These are phyloP conservation scores for maize (Zea mays) DNA, from an alignment of 176 grass and related monocot genomes.

Conservation along the genomic window Zm-B73-REFERENCE-NAM-5.0 NC_050096.1:297138001-297138500, in stretches of 20 bases:
- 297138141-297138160: slow-evolving; percentile 10
- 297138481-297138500: neutral
- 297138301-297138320: slow-evolving; percentile 82
- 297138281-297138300: slow-evolving; percentile 93
- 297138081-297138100: no score
- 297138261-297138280: slow-evolving; percentile 80
- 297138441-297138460: neutral
- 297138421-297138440: neutral
- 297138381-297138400: neutral
- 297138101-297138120: no score
- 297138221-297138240: slow-evolving; percentile 99
- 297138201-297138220: slow-evolving; percentile 50
- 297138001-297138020: no score
- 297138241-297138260: slow-evolving; percentile 90
- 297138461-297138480: neutral
- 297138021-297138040: no score
- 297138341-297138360: neutral
- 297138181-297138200: neutral
- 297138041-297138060: no score
- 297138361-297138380: neutral
- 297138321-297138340: neutral
- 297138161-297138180: neutral
- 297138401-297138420: slow-evolving; percentile 30
- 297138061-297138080: no score
- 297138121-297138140: no score